phyloP scores from a whole-genome alignment of 1,139 yeast species.

The Lodderomyces metapsilosis region DNA sequence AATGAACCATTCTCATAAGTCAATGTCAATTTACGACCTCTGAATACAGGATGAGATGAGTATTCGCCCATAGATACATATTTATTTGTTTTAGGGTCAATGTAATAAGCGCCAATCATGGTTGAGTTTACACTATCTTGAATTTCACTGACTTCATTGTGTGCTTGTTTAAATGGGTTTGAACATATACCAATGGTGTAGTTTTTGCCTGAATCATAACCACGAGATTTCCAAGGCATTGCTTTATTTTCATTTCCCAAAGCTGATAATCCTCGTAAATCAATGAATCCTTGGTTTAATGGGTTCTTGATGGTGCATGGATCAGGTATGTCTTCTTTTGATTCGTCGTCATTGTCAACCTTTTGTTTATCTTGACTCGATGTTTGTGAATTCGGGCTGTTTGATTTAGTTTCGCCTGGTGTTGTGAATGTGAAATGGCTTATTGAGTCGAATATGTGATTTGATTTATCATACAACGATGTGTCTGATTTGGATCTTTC shows the following conservation, averaged over 20 bases:
- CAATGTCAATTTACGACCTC: slow-evolving; percentile 70
- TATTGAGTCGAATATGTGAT: slow-evolving; percentile 21
- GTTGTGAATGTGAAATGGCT: slow-evolving; percentile 17
- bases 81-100: slow-evolving; percentile 48
- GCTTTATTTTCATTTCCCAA: slow-evolving; percentile 41
- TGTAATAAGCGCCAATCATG: slow-evolving; percentile 66
- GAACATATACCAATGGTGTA: slow-evolving; percentile 82
- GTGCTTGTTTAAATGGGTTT: slow-evolving; percentile 48
- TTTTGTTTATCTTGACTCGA: background rate
- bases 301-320: slow-evolving; percentile 60
- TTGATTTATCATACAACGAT: slow-evolving; percentile 12
- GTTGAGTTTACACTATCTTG: slow-evolving; percentile 46
- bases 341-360: slow-evolving; percentile 4
- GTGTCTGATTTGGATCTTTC: slow-evolving; percentile 10
- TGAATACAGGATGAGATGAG: slow-evolving; percentile 57
- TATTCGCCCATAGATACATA: slow-evolving; percentile 67
- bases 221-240: slow-evolving; percentile 65
- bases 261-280: slow-evolving; percentile 51
- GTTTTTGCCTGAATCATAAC: slow-evolving; percentile 69
- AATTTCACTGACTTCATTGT: slow-evolving; percentile 29
- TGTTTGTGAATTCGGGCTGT: slow-evolving; percentile 3
- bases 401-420: slow-evolving; percentile 5
- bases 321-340: slow-evolving; percentile 23
- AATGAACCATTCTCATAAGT: slow-evolving; percentile 72
- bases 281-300: slow-evolving; percentile 52